Evolutionary conservation across 352 stramenopile genomes (phyloP).

Genomic region (Pythium angustatum): DNA sequence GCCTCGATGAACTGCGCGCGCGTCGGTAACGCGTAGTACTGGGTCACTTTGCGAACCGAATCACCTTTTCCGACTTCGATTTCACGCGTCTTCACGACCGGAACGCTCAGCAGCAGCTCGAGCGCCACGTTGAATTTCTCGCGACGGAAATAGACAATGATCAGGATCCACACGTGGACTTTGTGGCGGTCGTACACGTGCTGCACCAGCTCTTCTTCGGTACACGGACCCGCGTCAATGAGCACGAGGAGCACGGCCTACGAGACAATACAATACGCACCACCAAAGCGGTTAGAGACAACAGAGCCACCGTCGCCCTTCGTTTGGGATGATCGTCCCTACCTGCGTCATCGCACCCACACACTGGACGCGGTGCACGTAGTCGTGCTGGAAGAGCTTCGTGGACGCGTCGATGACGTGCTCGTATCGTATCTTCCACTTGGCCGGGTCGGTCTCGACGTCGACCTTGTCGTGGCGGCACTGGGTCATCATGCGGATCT

Average conservation of each 20-base stretch:
- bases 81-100: constrained; percentile 19
- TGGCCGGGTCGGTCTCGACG: neutral
- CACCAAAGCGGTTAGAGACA: too few species aligned
- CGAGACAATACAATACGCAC: neutral
- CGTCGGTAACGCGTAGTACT: constrained; percentile 17
- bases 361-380: constrained; percentile 15
- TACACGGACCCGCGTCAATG: constrained; percentile 26
- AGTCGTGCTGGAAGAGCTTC: constrained; percentile 25
- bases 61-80: neutral
- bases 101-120: constrained; percentile 21
- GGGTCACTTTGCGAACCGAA: neutral
- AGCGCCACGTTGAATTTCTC: constrained; percentile 21
- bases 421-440: constrained; percentile 13
- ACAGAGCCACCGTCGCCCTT: too few species aligned
- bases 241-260: constrained; percentile 25
- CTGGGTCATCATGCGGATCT: constrained; percentile 2
- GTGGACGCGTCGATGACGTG: constrained; percentile 9
- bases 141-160: constrained; percentile 9
- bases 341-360: constrained; percentile 25
- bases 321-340: neutral
- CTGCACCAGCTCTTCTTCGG: constrained; percentile 18
- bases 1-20: constrained; percentile 22
- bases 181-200: constrained; percentile 15
- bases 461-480: constrained; percentile 8
- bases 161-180: constrained; percentile 23